phyloP scores from a whole-genome alignment of 352 stramenopile species.

The Aphanomyces euteiches region DNA sequence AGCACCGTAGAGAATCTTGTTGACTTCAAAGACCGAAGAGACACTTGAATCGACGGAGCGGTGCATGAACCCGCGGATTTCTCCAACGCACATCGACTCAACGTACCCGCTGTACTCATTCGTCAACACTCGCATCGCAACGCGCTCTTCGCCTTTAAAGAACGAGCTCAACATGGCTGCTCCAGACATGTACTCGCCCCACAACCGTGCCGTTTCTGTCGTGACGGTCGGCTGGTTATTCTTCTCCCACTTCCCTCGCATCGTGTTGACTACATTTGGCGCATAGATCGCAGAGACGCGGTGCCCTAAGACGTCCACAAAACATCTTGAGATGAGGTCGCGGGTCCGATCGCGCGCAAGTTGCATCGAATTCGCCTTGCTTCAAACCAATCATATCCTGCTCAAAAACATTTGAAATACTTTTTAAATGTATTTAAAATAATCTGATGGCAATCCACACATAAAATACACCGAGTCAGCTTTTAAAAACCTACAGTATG shows the following conservation, averaged over 20 bases:
- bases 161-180: constrained; percentile 83
- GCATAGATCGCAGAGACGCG: constrained; percentile 74
- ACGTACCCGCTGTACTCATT: constrained; percentile 70
- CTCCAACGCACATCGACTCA: constrained; percentile 70
- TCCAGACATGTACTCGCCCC: constrained; percentile 85
- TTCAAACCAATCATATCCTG: not conserved
- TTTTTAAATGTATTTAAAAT: constrained; percentile 11
- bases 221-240: constrained; percentile 35
- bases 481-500: constrained; percentile 6
- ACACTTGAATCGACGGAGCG: not conserved
- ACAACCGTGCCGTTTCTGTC: constrained; percentile 44
- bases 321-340: constrained; percentile 64
- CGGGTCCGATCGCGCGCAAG: constrained; percentile 33
- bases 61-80: constrained; percentile 37
- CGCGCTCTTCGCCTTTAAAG: constrained; percentile 81
- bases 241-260: constrained; percentile 54
- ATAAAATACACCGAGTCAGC: not conserved
- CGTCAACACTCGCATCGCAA: constrained; percentile 69
- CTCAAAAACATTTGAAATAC: constrained; percentile 9
- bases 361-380: constrained; percentile 10
- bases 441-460: not conserved
- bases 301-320: constrained; percentile 65
- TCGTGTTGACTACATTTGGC: constrained; percentile 50
- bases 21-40: not conserved
- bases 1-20: constrained; percentile 73